Base-by-base conservation (phyloP, 805 yeast genomes). In the Starmerella riodocensis region DNA sequence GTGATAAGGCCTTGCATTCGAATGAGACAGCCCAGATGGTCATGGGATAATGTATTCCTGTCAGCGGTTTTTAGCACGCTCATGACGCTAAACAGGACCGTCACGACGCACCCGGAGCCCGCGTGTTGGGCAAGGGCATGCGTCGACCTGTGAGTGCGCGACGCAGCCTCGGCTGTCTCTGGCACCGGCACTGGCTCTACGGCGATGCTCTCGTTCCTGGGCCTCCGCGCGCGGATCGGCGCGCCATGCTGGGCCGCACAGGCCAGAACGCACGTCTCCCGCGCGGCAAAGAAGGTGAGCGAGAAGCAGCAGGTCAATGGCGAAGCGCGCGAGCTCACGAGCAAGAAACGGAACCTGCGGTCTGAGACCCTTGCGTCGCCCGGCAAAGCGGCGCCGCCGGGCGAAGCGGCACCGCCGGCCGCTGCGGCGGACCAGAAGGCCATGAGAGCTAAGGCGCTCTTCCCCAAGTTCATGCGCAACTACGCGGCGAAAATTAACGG, bases 401-500 rank as follows among this genome's bases (percentile, higher is more conserved):
- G 21, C 19, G 6, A 7, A 8, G 13, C 19, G n/a, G 21, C 32
- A 17, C 21, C 7, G 26, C 6, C 17, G 17, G 24, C 17, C 27
- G 9, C 6, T 9, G 17, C 21, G 22, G 25, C 22, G n/a, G 18
- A 11, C 8, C n/a, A 31, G 34, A 35, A 28, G 33, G 20, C 35
- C 14, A 22, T 24, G 19, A 30, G 21, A 25, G 42, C 38, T 5
- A 28, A 16, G 13, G 34, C 42, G 20, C 58, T 63, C 38, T 57
- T 76, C 3, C 82, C 83, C 4, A 62, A 58, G 34, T 60, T 67
- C 30, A 54, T 76, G 37, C 62, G 65, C 19, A 70, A 70, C 12
- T 72, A 72, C 47, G 72, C 76, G 1, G 54, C 55, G 6, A 62
- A 66, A 36, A 65, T 77, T 42, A 58, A 66, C 16, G 53, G 64